phyloP scores from a whole-genome alignment of 345 rosid genomes.

The Camelina sativa region DNA sequence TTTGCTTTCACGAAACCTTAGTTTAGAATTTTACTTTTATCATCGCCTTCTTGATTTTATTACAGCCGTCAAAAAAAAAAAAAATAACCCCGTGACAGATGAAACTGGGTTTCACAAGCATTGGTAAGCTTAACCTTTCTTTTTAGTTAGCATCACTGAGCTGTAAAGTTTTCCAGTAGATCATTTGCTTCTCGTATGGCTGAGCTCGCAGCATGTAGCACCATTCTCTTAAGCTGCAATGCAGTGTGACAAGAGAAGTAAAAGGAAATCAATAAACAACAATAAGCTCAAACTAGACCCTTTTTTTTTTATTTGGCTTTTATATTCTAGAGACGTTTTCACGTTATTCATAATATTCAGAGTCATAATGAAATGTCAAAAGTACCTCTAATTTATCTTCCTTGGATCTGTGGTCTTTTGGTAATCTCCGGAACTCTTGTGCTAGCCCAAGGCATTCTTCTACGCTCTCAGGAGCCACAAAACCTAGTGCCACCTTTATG shows the following conservation, averaged over 20 bases:
- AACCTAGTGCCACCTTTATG: slow-evolving; percentile 71
- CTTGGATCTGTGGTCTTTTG: slow-evolving; percentile 52
- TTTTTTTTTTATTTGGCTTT: background rate
- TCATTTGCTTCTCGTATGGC: slow-evolving; percentile 36
- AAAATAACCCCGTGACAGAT: too few species aligned
- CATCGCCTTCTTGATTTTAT: too few species aligned
- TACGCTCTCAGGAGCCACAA: slow-evolving; percentile 68
- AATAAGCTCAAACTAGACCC: background rate
- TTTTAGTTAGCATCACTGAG: slow-evolving; percentile 10
- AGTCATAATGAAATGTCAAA: background rate
- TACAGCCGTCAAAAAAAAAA: too few species aligned
- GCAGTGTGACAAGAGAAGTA: slow-evolving; percentile 5
- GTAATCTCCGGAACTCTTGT: slow-evolving; percentile 64
- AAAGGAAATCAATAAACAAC: background rate
- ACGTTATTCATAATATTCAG: background rate
- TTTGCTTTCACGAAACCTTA: too few species aligned
- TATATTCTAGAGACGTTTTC: background rate
- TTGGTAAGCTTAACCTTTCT: background rate
- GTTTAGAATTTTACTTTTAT: too few species aligned
- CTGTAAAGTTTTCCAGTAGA: slow-evolving; percentile 17
- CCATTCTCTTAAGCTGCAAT: slow-evolving; percentile 40
- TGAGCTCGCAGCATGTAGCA: slow-evolving; percentile 41
- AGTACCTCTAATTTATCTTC: slow-evolving; percentile 73
- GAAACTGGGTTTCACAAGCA: too few species aligned
- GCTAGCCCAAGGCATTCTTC: slow-evolving; percentile 62